Percentiles rank a stretch among this genome's conserved stretches.
These are phyloP conservation scores for Geranomyces variabilis DNA, from an alignment of 192 early-diverging fungal genomes.

Conservation along the genomic window DNA sequence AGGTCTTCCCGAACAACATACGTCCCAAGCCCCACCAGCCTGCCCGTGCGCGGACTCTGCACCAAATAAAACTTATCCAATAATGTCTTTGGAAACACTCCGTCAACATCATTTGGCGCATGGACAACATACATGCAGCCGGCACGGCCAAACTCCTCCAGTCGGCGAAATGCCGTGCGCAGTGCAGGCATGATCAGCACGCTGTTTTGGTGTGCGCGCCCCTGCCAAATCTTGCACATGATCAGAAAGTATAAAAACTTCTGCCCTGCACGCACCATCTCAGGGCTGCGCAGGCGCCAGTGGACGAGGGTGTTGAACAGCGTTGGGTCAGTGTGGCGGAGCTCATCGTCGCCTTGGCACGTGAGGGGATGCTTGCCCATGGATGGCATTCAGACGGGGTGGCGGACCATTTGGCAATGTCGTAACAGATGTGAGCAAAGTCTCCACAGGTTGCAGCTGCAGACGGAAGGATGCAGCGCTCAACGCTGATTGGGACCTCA, in stretches of 20 bases:
- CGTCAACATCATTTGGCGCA: not conserved
- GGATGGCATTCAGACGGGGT: not conserved
- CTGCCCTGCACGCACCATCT: not conserved
- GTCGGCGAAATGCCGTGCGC: not conserved
- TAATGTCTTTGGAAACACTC: not conserved
- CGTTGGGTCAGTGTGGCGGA: not conserved
- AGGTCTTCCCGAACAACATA: no score
- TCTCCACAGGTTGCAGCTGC: not conserved
- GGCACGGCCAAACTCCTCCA: not conserved
- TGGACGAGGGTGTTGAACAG: not conserved
- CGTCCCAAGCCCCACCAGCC: not conserved
- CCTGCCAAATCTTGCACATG: not conserved
- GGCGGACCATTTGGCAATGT: not conserved
- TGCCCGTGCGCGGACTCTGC: not conserved
- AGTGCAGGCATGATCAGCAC: not conserved
- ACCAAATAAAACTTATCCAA: not conserved
- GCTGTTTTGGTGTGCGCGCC: not conserved
- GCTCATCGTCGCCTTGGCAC: not conserved
- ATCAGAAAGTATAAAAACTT: not conserved
- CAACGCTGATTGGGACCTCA: not conserved
- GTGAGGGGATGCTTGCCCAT: not conserved
- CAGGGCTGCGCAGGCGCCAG: not conserved
- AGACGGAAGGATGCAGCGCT: not conserved
- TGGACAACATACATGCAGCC: not conserved
- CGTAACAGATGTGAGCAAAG: not conserved